Evolutionary conservation across 2,329 filamentous ascomycete genomes (phyloP), one percentile per base, ranked within the genome.

Genomic region (Trichoderma oligosporum): DNA sequence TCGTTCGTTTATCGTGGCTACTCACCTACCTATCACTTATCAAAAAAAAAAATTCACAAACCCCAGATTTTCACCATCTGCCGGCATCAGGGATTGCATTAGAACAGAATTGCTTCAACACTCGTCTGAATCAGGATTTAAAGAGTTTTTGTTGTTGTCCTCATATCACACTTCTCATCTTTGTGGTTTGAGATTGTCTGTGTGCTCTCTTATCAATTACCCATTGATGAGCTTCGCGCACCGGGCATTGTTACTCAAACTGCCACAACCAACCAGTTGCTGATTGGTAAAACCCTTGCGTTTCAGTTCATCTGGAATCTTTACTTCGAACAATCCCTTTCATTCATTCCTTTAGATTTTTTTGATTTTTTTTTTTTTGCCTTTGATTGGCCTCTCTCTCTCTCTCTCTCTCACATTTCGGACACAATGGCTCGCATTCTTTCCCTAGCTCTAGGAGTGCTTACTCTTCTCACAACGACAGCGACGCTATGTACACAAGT

Each of bases 391-490:
- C 25, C 18, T 41, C 46, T 29, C 27, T 44, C 33, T n/a, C n/a
- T n/a, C n/a, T n/a, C n/a, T n/a, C 29, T 31, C 31, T 36, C 35
- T 39, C 35, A 42, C 7, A 14, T 36, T 36, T 38, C 45, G 12
- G 35, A 33, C 24, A 38, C 35, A 44, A 60, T 60, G 58, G 14
- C 53, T 47, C 46, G 41, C 4, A 25, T 52, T 8, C 12, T 47
- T 44, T 36, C 46, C 29, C 38, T 53, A 14, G 25, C 35, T 20
- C 16, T 52, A 12, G 63, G 62, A 47, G 54, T 57, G 18, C 35
- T 63, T 29, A 60, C 63, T 49, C 54, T 63, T n/a, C 18, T 64
- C 11, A 57, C 62, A 22, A 65, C 64, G 16, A 45, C 45, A 11
- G 49, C 57, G 2, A 56, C 56, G 39, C 48, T 66, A 22, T 56